These are phyloP conservation scores for Epicoccum nigrum DNA, from an alignment of 2,329 filamentous ascomycete genomes.

Conservation along the genomic window DNA sequence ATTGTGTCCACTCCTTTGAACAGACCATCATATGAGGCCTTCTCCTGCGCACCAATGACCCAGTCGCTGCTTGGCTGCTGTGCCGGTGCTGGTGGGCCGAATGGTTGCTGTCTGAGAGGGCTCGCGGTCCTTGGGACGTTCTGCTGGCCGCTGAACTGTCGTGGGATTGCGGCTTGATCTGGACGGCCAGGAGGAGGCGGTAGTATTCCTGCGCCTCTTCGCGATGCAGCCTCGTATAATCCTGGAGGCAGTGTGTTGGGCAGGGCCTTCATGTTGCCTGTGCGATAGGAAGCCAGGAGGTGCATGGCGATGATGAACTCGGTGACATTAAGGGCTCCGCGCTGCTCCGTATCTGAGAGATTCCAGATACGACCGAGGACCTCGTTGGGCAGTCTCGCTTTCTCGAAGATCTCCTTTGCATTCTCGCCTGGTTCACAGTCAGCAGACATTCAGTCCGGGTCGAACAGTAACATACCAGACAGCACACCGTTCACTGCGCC, in stretches of 20 bases:
- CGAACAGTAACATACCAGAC: conserved; percentile 57
- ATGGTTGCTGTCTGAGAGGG: conserved; percentile 59
- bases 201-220: conserved; percentile 55
- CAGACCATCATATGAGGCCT: conserved; percentile 83
- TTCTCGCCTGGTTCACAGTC: conserved; percentile 66
- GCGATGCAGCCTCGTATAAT: conserved; percentile 87
- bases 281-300: conserved; percentile 88
- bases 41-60: conserved; percentile 83
- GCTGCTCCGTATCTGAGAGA: conserved; percentile 89
- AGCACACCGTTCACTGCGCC: conserved; percentile 77
- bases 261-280: conserved; percentile 76
- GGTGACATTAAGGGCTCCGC: conserved; percentile 81
- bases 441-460: not conserved
- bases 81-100: conserved; percentile 56
- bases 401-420: conserved; percentile 94
- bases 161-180: conserved; percentile 71
- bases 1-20: conserved; percentile 83
- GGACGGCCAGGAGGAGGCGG: conserved; percentile 52
- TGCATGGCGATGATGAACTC: conserved; percentile 99
- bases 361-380: conserved; percentile 95
- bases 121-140: conserved; percentile 61
- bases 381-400: conserved; percentile 87
- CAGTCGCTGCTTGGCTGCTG: conserved; percentile 71
- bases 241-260: conserved; percentile 82
- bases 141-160: conserved; percentile 76